Evolutionary conservation across 768 basidiomycete species (phyloP).

Genomic region (Butyriboletus loyo): DNA sequence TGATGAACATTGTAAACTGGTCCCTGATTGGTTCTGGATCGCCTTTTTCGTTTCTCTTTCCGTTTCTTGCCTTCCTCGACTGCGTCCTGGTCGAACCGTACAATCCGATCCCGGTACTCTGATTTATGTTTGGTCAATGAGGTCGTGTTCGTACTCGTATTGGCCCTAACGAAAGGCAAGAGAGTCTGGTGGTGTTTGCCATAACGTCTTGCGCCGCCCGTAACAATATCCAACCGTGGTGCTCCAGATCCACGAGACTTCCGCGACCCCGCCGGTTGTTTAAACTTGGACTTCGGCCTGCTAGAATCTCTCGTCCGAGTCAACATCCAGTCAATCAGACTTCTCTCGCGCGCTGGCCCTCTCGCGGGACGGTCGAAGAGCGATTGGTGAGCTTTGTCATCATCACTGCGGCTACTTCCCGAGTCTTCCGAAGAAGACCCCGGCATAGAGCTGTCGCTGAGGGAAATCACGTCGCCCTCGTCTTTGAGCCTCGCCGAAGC

Average conservation of each 20-base stretch:
- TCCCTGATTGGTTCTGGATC: slow-evolving; percentile 28
- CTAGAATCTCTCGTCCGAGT: slow-evolving; percentile 35
- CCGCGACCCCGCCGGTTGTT: slow-evolving; percentile 10
- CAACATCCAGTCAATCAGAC: slow-evolving; percentile 71
- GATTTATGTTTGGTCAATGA: slow-evolving; percentile 6
- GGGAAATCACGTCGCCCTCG: slow-evolving; percentile 19
- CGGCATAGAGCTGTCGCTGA: slow-evolving; percentile 16
- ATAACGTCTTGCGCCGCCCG: slow-evolving; percentile 33
- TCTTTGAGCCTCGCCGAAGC: not conserved
- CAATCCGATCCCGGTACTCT: slow-evolving; percentile 8
- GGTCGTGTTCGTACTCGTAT: slow-evolving; percentile 5
- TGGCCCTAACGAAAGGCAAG: slow-evolving; percentile 33
- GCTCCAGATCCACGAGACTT: slow-evolving; percentile 8
- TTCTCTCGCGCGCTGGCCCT: slow-evolving; percentile 36
- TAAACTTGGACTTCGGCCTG: slow-evolving; percentile 10
- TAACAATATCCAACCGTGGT: slow-evolving; percentile 37
- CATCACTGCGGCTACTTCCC: slow-evolving; percentile 23
- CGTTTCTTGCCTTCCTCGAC: slow-evolving; percentile 5
- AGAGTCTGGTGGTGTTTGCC: slow-evolving; percentile 38
- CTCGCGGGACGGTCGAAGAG: slow-evolving; percentile 24
- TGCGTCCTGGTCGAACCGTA: slow-evolving; percentile 3
- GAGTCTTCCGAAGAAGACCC: slow-evolving; percentile 13
- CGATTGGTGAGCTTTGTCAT: slow-evolving; percentile 35
- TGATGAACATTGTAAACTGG: slow-evolving; percentile 40
- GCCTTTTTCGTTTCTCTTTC: slow-evolving; percentile 28